Conservation (phyloP, 2,329 filamentous ascomycete species). For the Fusarium chuoi region DNA sequence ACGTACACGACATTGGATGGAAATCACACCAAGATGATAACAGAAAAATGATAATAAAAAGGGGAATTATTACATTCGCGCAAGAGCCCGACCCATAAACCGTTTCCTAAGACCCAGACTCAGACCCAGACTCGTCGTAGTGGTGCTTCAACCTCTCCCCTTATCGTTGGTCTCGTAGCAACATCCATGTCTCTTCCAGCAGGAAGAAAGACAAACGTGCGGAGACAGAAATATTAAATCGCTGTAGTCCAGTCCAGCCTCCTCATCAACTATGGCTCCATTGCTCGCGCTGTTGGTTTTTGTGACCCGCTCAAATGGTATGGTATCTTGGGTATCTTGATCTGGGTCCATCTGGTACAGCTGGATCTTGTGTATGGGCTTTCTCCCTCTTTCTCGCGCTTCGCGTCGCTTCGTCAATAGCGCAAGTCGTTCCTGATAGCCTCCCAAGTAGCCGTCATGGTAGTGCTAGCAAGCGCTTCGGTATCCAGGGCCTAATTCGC, state of each 20-base stretch:
- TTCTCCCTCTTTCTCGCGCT: slow-evolving; percentile 27
- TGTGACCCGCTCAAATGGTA: slow-evolving; percentile 41
- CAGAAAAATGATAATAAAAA: slow-evolving; percentile 50
- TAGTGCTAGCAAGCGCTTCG: slow-evolving; percentile 33
- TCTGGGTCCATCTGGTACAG: slow-evolving; percentile 38
- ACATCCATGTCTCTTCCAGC: slow-evolving; percentile 19
- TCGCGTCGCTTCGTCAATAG: slow-evolving; percentile 18
- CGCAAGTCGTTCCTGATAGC: slow-evolving; percentile 24
- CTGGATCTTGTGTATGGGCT: slow-evolving; percentile 29
- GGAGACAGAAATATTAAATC: slow-evolving; percentile 41
- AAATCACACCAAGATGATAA: slow-evolving; percentile 39
- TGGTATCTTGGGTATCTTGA: slow-evolving; percentile 44
- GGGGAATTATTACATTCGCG: slow-evolving; percentile 61
- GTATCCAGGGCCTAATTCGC: slow-evolving; percentile 38
- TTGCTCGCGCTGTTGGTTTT: slow-evolving; percentile 36
- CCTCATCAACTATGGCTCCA: slow-evolving; percentile 30
- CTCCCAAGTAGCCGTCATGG: slow-evolving; percentile 27
- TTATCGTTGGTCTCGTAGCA: slow-evolving; percentile 27
- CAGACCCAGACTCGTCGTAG: slow-evolving; percentile 41
- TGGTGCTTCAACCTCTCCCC: slow-evolving; percentile 43
- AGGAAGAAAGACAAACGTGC: slow-evolving; percentile 30
- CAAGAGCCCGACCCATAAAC: slow-evolving; percentile 49
- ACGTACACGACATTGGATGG: slow-evolving; percentile 39
- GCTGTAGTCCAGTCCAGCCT: slow-evolving; percentile 19
- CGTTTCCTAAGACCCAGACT: slow-evolving; percentile 36